phyloP scores from a whole-genome alignment of 73 alveolate genomes.

The Diophrys appendiculata region DNA sequence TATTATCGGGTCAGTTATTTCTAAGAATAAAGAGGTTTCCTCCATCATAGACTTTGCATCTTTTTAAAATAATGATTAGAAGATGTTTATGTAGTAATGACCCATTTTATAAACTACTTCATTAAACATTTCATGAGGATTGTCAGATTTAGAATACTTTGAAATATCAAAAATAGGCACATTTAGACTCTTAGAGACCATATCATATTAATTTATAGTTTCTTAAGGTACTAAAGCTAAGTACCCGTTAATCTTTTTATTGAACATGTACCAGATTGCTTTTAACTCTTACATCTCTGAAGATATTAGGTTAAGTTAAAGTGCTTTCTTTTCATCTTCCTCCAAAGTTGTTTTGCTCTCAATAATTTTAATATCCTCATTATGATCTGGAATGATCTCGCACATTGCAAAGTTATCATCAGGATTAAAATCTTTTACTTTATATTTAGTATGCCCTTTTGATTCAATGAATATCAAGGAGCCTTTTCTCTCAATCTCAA shows the following conservation, averaged over 20 bases:
- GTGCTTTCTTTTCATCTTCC: conserved; percentile 21
- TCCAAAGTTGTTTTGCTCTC: too few relatives aligned
- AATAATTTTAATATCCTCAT: too few relatives aligned
- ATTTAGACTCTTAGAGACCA: conserved; percentile 49
- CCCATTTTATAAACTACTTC: conserved; percentile 59
- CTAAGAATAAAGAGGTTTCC: conserved; percentile 28
- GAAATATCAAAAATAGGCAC: conserved; percentile 51
- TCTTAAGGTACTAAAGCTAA: conserved; percentile 54
- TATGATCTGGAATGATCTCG: conserved; percentile 25
- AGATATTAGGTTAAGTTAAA: conserved; percentile 30
- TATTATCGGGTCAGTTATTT: conserved; percentile 38
- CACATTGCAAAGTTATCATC: conserved; percentile 38
- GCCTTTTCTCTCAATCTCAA: conserved; percentile 34
- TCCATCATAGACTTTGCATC: conserved; percentile 45
- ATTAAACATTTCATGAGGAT: conserved; percentile 38
- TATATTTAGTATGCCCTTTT: conserved; percentile 32
- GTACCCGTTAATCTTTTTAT: conserved; percentile 43
- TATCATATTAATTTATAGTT: conserved; percentile 47
- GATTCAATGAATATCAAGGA: conserved; percentile 46
- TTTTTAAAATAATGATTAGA: conserved; percentile 55
- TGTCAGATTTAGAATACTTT: conserved; percentile 17
- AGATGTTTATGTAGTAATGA: conserved; percentile 55
- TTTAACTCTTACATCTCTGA: conserved; percentile 55
- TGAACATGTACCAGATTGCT: conserved; percentile 53
- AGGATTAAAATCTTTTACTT: conserved; percentile 38